Evolutionary conservation across 495 filamentous ascomycete species (phyloP).

Genomic region (Lepraria neglecta): DNA sequence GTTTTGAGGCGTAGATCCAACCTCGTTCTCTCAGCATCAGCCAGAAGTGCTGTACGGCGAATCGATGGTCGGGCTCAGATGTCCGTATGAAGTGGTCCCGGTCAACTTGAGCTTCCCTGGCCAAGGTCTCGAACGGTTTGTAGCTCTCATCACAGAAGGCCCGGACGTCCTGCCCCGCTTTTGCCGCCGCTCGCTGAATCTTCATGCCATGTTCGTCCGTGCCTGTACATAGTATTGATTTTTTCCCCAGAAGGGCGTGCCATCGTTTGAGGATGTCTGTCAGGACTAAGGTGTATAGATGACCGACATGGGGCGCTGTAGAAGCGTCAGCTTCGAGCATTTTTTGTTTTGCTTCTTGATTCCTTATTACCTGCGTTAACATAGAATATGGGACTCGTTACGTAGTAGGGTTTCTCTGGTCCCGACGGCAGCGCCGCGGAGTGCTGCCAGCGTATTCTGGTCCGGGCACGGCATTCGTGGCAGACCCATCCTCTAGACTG

Average conservation of each 20-base stretch:
- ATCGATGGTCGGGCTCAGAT: slow-evolving; percentile 71
- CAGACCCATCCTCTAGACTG: slow-evolving; percentile 18
- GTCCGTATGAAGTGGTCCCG: slow-evolving; percentile 88
- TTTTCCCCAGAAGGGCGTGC: slow-evolving; percentile 67
- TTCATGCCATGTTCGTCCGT: slow-evolving; percentile 99
- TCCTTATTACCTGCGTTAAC: slow-evolving; percentile 80
- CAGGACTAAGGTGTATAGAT: slow-evolving; percentile 87
- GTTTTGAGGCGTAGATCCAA: slow-evolving; percentile 77
- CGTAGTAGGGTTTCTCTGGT: slow-evolving; percentile 79
- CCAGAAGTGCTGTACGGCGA: slow-evolving; percentile 89
- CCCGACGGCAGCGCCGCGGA: slow-evolving; percentile 7
- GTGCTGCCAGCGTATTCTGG: slow-evolving; percentile 16
- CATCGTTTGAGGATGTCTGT: slow-evolving; percentile 89
- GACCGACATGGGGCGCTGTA: slow-evolving; percentile 88
- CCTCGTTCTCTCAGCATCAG: slow-evolving; percentile 64
- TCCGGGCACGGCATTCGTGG: slow-evolving; percentile 4
- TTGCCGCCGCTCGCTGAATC: slow-evolving; percentile 73
- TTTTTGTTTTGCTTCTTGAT: neutral
- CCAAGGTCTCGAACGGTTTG: slow-evolving; percentile 56
- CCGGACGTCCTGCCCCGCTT: slow-evolving; percentile 55
- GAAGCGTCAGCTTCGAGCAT: neutral
- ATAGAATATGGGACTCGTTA: slow-evolving; percentile 97
- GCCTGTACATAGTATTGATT: slow-evolving; percentile 75
- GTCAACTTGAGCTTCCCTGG: slow-evolving; percentile 56
- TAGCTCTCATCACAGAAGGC: slow-evolving; percentile 55